Evolutionary conservation across 352 stramenopile species (phyloP).

Genomic region (Globisporangium solare): DNA sequence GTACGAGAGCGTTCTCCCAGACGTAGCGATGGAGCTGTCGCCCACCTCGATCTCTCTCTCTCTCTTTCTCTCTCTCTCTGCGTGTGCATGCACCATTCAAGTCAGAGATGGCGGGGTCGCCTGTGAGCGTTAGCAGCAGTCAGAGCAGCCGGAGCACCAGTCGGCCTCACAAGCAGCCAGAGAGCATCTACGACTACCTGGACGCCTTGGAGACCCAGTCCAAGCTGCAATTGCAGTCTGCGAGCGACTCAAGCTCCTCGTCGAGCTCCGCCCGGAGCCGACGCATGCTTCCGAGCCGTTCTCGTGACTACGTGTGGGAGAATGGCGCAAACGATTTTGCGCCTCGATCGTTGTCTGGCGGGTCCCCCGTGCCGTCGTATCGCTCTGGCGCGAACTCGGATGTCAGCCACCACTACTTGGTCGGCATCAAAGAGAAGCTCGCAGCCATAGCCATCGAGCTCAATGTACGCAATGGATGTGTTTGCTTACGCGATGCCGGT

Average conservation of each 20-base stretch:
- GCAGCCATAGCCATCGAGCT: constrained; percentile 77
- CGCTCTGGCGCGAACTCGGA: constrained; percentile 25
- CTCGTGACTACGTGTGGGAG: constrained; percentile 35
- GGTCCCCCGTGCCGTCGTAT: constrained; percentile 25
- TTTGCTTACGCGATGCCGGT: background rate
- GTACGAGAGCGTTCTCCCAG: constrained; percentile 4
- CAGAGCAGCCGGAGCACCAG: too few relatives aligned
- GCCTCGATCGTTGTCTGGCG: background rate
- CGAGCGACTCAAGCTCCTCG: constrained; percentile 9
- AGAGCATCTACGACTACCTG: constrained; percentile 76
- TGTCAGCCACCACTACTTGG: constrained; percentile 50
- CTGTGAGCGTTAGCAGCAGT: constrained; percentile 18
- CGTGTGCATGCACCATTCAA: too few relatives aligned
- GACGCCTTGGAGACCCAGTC: constrained; percentile 68
- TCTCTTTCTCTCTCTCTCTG: too few relatives aligned
- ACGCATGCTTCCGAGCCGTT: constrained; percentile 1
- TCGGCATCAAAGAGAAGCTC: constrained; percentile 77
- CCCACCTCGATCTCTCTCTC: background rate
- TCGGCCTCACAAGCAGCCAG: constrained; percentile 1
- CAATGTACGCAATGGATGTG: constrained; percentile 33
- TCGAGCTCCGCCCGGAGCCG: constrained; percentile 10
- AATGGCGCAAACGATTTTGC: constrained; percentile 1
- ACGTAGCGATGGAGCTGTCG: background rate
- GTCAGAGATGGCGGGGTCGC: constrained; percentile 12
- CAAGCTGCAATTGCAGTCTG: constrained; percentile 37